These are phyloP conservation scores for Fusarium pseudograminearum DNA, from an alignment of 2,329 filamentous ascomycete genomes.

Conservation along the genomic window DNA sequence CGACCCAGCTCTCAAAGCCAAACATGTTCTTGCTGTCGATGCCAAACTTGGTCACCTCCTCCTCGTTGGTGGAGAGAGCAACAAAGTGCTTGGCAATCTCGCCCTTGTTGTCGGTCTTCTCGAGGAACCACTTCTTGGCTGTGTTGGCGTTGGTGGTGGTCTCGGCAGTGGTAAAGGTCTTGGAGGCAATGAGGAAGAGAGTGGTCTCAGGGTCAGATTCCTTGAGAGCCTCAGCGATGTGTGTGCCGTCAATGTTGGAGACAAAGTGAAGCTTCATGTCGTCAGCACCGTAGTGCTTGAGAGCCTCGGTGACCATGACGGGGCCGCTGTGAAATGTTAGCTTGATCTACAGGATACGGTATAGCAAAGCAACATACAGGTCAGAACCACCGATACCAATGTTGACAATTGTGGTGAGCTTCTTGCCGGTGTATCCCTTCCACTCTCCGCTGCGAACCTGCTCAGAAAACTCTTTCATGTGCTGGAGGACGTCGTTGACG, in stretches of 20 bases:
- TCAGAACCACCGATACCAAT: slow-evolving; percentile 98
- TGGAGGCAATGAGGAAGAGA: slow-evolving; percentile 98
- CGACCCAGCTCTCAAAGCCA: slow-evolving; percentile 98
- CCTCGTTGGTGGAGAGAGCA: slow-evolving; percentile 94
- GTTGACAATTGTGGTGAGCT: slow-evolving; percentile 96
- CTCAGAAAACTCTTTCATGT: slow-evolving; percentile 99
- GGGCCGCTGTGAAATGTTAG: slow-evolving; percentile 73
- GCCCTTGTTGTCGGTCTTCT: slow-evolving; percentile 79
- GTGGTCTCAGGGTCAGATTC: slow-evolving; percentile 95
- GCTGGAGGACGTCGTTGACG: slow-evolving; percentile 89
- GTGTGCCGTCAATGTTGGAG: slow-evolving; percentile 99
- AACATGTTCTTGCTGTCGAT: slow-evolving; percentile 99
- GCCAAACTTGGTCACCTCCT: slow-evolving; percentile 96
- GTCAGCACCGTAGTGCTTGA: slow-evolving; percentile 91
- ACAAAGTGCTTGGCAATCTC: slow-evolving; percentile 99
- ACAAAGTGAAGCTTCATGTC: slow-evolving; percentile 96
- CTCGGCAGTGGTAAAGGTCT: slow-evolving; percentile 99
- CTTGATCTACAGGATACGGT: neutral
- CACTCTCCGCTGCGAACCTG: slow-evolving; percentile 93
- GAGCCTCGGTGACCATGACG: slow-evolving; percentile 98
- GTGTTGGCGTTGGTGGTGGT: slow-evolving; percentile 97
- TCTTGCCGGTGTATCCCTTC: slow-evolving; percentile 98
- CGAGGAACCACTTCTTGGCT: slow-evolving; percentile 96
- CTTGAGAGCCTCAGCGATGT: slow-evolving; percentile 92
- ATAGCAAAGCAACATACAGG: slow-evolving; percentile 76